Conservation (phyloP, 495 filamentous ascomycete species). For the Mycothermus thermophilus region DNA sequence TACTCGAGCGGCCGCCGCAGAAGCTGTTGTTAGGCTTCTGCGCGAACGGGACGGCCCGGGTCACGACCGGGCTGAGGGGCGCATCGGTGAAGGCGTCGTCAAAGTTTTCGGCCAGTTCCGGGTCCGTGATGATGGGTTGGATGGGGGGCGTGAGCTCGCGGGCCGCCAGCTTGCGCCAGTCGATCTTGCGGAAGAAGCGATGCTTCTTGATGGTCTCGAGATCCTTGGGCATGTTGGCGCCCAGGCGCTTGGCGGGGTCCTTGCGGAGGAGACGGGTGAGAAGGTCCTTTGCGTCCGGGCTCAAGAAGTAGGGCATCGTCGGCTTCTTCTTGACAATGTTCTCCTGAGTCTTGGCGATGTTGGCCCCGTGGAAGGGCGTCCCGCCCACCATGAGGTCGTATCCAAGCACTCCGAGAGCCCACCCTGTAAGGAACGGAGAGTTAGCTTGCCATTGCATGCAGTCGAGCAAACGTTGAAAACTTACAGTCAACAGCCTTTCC, state of each 20-base stretch:
- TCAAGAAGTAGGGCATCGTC: slow-evolving; percentile 70
- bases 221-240: slow-evolving; percentile 78
- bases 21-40: slow-evolving; percentile 17
- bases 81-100: slow-evolving; percentile 72
- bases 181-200: slow-evolving; percentile 89
- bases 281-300: slow-evolving; percentile 82
- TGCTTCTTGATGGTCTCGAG: slow-evolving; percentile 77
- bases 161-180: slow-evolving; percentile 71
- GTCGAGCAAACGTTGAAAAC: no score
- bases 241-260: slow-evolving; percentile 77
- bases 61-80: slow-evolving; percentile 58
- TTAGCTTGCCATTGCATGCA: no score
- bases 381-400: slow-evolving; percentile 83
- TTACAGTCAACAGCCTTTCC: slow-evolving; percentile 92
- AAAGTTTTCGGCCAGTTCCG: slow-evolving; percentile 93
- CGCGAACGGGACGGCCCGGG: slow-evolving; percentile 13
- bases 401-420: slow-evolving; percentile 86
- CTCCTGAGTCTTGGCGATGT: slow-evolving; percentile 81
- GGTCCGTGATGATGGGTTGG: slow-evolving; percentile 81
- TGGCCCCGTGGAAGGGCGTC: slow-evolving; percentile 79
- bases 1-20: slow-evolving; percentile 9
- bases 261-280: slow-evolving; percentile 79
- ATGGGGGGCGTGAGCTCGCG: slow-evolving; percentile 78
- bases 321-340: slow-evolving; percentile 90
- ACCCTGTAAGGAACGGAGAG: no score